phyloP scores from a whole-genome alignment of 2,329 filamentous ascomycete genomes.

The Erysiphe pulchra region DNA sequence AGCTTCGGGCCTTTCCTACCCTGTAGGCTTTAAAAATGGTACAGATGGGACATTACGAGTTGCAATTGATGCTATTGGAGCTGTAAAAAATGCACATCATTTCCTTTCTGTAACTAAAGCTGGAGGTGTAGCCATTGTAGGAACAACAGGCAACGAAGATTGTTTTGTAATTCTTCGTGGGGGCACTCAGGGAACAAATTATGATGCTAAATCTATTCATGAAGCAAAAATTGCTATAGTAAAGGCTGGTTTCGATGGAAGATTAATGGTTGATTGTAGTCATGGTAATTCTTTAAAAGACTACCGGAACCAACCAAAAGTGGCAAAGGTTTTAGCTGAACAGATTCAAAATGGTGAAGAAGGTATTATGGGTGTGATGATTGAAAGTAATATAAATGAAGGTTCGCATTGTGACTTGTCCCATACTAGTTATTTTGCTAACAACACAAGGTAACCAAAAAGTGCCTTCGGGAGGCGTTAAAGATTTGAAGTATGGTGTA shows the following conservation, averaged over 20 bases:
- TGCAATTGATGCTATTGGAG: slow-evolving; percentile 86
- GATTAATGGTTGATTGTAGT: slow-evolving; percentile 96
- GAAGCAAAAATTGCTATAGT: slow-evolving; percentile 50
- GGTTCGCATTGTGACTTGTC: slow-evolving; percentile 8
- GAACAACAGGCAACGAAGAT: slow-evolving; percentile 83
- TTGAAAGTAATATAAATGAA: slow-evolving; percentile 93
- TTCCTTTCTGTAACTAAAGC: slow-evolving; percentile 99
- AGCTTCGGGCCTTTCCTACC: slow-evolving; percentile 84
- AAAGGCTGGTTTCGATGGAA: slow-evolving; percentile 63
- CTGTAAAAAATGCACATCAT: slow-evolving; percentile 66
- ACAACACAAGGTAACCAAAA: slow-evolving; percentile 37
- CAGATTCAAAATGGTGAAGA: slow-evolving; percentile 73
- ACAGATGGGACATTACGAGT: slow-evolving; percentile 81
- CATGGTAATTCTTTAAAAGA: slow-evolving; percentile 97
- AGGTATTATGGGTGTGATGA: slow-evolving; percentile 89
- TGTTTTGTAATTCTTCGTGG: slow-evolving; percentile 92
- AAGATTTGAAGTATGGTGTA: slow-evolving; percentile 62
- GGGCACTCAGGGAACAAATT: slow-evolving; percentile 82
- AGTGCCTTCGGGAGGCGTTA: slow-evolving; percentile 57
- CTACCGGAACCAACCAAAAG: slow-evolving; percentile 90
- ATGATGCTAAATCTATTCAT: slow-evolving; percentile 61
- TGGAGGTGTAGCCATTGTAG: slow-evolving; percentile 79
- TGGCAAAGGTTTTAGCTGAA: slow-evolving; percentile 56
- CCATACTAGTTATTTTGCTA: neutral
- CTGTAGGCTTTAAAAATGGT: slow-evolving; percentile 98